These are phyloP conservation scores for Aureobasidium leucospermi DNA, from an alignment of 2,329 filamentous ascomycete genomes.

Conservation along the genomic window DNA sequence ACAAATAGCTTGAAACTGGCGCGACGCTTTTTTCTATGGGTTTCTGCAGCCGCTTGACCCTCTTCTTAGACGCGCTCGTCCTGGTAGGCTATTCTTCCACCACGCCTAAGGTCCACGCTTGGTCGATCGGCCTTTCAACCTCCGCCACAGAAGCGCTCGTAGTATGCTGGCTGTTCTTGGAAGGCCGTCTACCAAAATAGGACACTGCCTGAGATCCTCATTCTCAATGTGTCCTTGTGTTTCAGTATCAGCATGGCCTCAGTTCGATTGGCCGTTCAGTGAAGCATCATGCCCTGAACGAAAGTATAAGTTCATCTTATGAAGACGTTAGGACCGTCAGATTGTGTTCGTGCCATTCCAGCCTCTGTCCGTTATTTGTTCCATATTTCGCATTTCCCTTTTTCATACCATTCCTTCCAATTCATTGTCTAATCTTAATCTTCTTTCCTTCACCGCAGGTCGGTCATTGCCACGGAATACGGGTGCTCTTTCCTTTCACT, in stretches of 20 bases:
- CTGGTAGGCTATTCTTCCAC: constrained; percentile 11
- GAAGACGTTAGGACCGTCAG: not conserved
- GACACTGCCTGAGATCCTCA: not conserved
- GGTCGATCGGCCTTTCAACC: not conserved
- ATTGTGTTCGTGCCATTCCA: not conserved
- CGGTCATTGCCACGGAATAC: not conserved
- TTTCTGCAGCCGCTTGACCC: constrained; percentile 19
- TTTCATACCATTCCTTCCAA: constrained; percentile 16
- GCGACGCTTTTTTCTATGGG: constrained; percentile 20
- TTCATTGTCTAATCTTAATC: constrained; percentile 19
- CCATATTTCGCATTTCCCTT: not conserved
- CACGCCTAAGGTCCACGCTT: not conserved
- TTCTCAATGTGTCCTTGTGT: not conserved
- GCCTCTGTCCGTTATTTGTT: not conserved
- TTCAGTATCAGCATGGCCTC: constrained; percentile 5
- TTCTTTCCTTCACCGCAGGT: constrained; percentile 5
- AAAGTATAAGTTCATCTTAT: not conserved
- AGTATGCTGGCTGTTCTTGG: not conserved
- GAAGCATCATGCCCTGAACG: constrained; percentile 9
- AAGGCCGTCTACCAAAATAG: constrained; percentile 7
- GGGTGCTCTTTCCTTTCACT: too few relatives aligned
- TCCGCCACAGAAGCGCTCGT: constrained; percentile 3
- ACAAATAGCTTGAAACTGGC: constrained; percentile 23
- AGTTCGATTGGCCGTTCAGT: constrained; percentile 7
- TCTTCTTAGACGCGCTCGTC: constrained; percentile 17